Conservation (phyloP, 768 basidiomycete genomes). For the Auriscalpium microsporum region DNA sequence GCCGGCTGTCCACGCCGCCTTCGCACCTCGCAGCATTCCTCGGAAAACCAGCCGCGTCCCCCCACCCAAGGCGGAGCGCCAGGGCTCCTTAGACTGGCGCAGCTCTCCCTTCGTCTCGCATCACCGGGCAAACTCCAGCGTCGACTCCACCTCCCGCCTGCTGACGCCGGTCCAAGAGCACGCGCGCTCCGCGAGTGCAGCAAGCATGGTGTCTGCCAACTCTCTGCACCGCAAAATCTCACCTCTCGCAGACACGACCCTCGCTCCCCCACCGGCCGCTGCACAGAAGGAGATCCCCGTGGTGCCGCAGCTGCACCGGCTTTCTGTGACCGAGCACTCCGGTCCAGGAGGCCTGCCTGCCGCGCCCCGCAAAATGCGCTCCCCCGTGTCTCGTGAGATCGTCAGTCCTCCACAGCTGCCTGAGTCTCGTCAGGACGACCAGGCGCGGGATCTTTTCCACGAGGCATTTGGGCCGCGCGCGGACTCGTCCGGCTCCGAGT, state of each 20-base stretch:
- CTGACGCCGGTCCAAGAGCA: constrained; percentile 3
- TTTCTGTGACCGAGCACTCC: neutral
- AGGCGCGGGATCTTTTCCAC: neutral
- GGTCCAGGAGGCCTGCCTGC: neutral
- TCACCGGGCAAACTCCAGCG: constrained; percentile 3
- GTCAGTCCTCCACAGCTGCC: neutral
- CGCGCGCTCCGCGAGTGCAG: constrained; percentile 5
- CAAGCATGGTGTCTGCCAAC: neutral
- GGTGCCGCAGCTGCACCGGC: constrained; percentile 2
- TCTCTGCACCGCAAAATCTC: constrained; percentile 14
- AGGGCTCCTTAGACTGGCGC: constrained; percentile 1
- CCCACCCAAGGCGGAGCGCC: neutral
- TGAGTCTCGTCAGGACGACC: neutral
- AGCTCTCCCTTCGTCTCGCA: neutral
- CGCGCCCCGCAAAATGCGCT: constrained; percentile 4
- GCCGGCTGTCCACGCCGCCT: constrained; percentile 5
- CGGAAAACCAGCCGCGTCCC: neutral
- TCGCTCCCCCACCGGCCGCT: constrained; percentile 13
- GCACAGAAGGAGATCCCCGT: constrained; percentile 8
- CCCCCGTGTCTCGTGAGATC: constrained; percentile 2
- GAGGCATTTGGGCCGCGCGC: neutral
- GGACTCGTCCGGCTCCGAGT: no score
- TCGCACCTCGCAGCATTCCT: neutral
- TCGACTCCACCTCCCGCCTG: constrained; percentile 15
- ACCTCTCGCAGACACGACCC: constrained; percentile 16